Percentiles rank a stretch among this genome's conserved stretches.
Conservation (phyloP, 2,329 filamentous ascomycete genomes). For the Rosellinia necatrix region DNA sequence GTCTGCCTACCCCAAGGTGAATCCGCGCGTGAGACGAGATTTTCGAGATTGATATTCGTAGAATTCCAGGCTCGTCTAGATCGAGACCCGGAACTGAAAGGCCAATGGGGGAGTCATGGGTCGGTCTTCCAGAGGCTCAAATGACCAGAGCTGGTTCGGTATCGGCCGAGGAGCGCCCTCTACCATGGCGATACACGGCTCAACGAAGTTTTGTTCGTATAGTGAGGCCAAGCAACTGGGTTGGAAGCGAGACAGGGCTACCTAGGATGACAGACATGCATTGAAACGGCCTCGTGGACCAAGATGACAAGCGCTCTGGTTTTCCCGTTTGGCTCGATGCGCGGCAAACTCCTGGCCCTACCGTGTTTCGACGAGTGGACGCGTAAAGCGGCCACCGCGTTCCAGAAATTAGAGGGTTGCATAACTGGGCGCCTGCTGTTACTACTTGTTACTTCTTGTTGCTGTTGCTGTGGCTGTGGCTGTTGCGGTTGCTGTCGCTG, state of each 20-base stretch:
- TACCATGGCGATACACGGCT: background rate
- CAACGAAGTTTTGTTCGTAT: slow-evolving; percentile 1
- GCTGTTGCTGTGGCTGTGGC: no score
- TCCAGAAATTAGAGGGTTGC: slow-evolving; percentile 29
- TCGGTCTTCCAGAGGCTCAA: background rate
- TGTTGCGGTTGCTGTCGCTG: background rate
- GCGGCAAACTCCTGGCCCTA: slow-evolving; percentile 26
- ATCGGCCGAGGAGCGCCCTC: background rate
- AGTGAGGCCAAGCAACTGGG: slow-evolving; percentile 2
- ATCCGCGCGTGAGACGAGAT: slow-evolving; percentile 22
- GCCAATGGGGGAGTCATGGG: background rate
- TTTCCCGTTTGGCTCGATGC: slow-evolving; percentile 32
- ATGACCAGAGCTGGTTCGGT: background rate
- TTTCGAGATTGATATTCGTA: slow-evolving; percentile 10
- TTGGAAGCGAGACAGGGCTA: slow-evolving; percentile 20
- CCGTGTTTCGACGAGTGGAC: slow-evolving; percentile 25
- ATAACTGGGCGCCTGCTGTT: slow-evolving; percentile 11
- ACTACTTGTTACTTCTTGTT: background rate
- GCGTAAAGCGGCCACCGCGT: slow-evolving; percentile 24
- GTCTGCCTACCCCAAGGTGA: slow-evolving; percentile 18
- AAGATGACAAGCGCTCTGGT: slow-evolving; percentile 28
- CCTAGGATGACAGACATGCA: slow-evolving; percentile 24
- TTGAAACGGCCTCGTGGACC: slow-evolving; percentile 26
- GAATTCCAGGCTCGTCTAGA: slow-evolving; percentile 8
- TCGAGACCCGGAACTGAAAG: background rate